These are phyloP conservation scores for Jaltomata sinuosa DNA, from an alignment of 257 asterid genomes.

Conservation along the genomic window DNA sequence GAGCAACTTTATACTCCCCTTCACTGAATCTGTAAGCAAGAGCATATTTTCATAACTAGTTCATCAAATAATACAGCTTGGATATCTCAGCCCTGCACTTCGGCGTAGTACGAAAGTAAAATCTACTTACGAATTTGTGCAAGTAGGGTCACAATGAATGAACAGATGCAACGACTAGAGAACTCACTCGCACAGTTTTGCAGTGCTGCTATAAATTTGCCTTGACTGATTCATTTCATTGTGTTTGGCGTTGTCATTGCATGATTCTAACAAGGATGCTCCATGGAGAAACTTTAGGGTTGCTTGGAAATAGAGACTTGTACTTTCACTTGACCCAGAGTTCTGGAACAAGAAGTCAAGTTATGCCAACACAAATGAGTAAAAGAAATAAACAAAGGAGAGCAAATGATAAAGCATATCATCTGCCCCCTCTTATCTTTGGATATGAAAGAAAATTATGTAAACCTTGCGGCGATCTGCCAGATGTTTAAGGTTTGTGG, in stretches of 20 bases:
- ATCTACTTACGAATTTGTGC: neutral
- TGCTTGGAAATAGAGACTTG: slow-evolving; percentile 75
- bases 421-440: neutral
- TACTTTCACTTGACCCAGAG: slow-evolving; percentile 77
- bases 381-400: neutral
- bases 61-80: neutral
- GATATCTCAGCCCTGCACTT: neutral
- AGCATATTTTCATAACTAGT: neutral
- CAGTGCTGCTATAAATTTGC: slow-evolving; percentile 89
- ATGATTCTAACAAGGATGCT: slow-evolving; percentile 82
- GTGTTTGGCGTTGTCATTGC: slow-evolving; percentile 67
- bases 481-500: slow-evolving; percentile 85
- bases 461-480: slow-evolving; percentile 92
- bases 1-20: neutral
- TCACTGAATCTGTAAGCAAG: neutral
- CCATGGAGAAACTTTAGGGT: slow-evolving; percentile 92
- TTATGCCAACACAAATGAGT: slow-evolving; percentile 11
- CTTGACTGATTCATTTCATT: slow-evolving; percentile 62
- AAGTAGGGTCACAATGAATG: neutral
- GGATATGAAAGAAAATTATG: neutral
- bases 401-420: neutral
- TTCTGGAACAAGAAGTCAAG: slow-evolving; percentile 37
- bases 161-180: neutral
- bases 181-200: slow-evolving; percentile 96
- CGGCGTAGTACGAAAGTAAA: neutral